Percentiles rank a stretch among this genome's conserved stretches.
These are phyloP conservation scores for Panicum virgatum DNA, from an alignment of 202 grass and related monocot species.

Conservation along the genomic window DNA sequence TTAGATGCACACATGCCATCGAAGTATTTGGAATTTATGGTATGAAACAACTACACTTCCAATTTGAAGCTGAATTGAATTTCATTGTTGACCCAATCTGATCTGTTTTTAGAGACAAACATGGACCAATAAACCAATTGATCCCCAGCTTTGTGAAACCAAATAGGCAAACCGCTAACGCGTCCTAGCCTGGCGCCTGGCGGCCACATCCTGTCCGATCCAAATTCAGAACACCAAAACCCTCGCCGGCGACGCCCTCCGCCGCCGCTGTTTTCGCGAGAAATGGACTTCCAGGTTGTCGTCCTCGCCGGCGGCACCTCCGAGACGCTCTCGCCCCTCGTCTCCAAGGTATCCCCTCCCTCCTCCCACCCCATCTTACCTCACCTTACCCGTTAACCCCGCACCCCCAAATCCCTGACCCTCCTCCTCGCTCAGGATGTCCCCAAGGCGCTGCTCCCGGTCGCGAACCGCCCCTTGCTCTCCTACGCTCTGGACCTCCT, in stretches of 20 bases:
- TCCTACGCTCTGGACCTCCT: slow-evolving; percentile 94
- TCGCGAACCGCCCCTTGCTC: slow-evolving; percentile 84
- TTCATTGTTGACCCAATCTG: not conserved
- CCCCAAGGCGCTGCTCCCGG: slow-evolving; percentile 87
- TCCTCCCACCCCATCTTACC: not conserved
- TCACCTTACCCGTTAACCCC: not conserved
- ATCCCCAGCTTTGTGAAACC: not conserved
- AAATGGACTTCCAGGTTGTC: slow-evolving; percentile 96
- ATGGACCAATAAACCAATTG: not conserved
- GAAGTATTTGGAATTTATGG: not conserved
- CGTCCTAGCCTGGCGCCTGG: too few relatives aligned
- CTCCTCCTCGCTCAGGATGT: slow-evolving; percentile 55
- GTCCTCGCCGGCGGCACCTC: slow-evolving; percentile 90
- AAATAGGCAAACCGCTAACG: not conserved
- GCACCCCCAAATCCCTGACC: slow-evolving; percentile 1
- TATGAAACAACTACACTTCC: not conserved
- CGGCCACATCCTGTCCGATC: not conserved
- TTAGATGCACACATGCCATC: not conserved
- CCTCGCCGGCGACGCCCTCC: not conserved
- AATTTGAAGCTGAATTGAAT: not conserved
- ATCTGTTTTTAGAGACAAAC: not conserved
- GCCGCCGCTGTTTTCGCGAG: slow-evolving; percentile 5
- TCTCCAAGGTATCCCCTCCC: slow-evolving; percentile 55
- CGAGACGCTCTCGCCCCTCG: slow-evolving; percentile 79
- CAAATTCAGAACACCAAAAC: slow-evolving; percentile 6